A percentile compares a stretch with the other conserved stretches of the same genome.
Evolutionary conservation across 169 alveolate species (phyloP).

Genomic region (Plasmodium blacklocki): DNA sequence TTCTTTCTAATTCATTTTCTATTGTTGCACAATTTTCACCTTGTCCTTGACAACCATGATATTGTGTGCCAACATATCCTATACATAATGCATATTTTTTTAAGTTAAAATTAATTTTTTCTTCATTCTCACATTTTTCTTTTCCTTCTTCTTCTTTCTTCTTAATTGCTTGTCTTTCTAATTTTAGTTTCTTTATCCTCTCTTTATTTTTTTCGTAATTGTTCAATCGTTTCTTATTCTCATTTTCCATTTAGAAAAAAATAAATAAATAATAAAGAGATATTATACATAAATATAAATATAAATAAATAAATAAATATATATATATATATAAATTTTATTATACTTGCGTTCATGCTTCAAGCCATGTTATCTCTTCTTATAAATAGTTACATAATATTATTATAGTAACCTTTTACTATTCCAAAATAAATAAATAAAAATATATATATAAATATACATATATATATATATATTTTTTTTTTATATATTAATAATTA

Average conservation of each 20-base stretch:
- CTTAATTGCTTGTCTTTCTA: slow-evolving; percentile 14
- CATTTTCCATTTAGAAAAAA: background rate
- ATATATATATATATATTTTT: slow-evolving; percentile 1
- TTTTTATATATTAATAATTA: background rate
- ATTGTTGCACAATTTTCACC: slow-evolving; percentile 81
- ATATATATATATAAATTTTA: background rate
- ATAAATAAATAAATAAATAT: background rate
- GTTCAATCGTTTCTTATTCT: background rate
- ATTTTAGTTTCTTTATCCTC: slow-evolving; percentile 22
- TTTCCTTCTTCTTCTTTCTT: background rate
- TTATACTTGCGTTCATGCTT: background rate
- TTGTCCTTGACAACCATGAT: slow-evolving; percentile 90
- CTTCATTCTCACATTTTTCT: background rate
- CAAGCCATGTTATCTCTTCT: background rate
- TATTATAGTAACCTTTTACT: background rate
- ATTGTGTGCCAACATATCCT: slow-evolving; percentile 86
- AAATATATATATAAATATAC: background rate
- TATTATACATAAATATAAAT: background rate
- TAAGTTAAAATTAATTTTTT: slow-evolving; percentile 1
- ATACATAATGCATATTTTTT: slow-evolving; percentile 78
- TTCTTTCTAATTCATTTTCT: slow-evolving; percentile 83
- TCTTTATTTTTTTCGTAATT: slow-evolving; percentile 25
- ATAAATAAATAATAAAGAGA: too few relatives aligned
- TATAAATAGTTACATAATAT: background rate
- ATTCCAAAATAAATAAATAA: background rate